A percentile compares a stretch with the other conserved stretches of the same genome.
phyloP scores from a whole-genome alignment of 108 stramenopile genomes.

The Fragilaria radians region DNA sequence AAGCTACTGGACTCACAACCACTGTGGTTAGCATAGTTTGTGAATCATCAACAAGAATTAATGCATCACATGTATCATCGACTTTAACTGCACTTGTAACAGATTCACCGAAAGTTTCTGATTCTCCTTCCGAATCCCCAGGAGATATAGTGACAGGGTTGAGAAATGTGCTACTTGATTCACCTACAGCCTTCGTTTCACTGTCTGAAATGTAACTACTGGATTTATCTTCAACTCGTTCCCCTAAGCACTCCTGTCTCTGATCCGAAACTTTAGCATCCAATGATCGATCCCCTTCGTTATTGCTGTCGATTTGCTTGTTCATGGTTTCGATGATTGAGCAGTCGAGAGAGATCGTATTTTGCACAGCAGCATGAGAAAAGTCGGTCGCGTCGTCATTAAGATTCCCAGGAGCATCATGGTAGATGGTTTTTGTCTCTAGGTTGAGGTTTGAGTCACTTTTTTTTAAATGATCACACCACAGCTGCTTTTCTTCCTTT shows the following conservation, averaged over 20 bases:
- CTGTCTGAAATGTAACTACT: background rate
- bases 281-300: background rate
- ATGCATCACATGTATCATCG: no score
- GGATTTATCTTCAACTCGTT: background rate
- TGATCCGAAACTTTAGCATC: background rate
- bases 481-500: background rate
- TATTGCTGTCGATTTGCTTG: background rate
- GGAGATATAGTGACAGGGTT: background rate
- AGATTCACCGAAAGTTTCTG: background rate
- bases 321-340: background rate
- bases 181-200: background rate
- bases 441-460: background rate
- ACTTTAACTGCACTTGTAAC: no score
- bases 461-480: background rate
- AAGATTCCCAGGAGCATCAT: no score
- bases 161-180: background rate
- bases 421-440: background rate
- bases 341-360: no score
- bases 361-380: no score
- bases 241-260: background rate
- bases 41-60: no score
- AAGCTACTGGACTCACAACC: no score
- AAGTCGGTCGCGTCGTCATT: no score
- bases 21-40: no score
- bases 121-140: background rate